Percentiles rank a stretch among this genome's conserved stretches.
Evolutionary conservation across 495 filamentous ascomycete species (phyloP).

Genomic region (Aspergillus cavernicola): DNA sequence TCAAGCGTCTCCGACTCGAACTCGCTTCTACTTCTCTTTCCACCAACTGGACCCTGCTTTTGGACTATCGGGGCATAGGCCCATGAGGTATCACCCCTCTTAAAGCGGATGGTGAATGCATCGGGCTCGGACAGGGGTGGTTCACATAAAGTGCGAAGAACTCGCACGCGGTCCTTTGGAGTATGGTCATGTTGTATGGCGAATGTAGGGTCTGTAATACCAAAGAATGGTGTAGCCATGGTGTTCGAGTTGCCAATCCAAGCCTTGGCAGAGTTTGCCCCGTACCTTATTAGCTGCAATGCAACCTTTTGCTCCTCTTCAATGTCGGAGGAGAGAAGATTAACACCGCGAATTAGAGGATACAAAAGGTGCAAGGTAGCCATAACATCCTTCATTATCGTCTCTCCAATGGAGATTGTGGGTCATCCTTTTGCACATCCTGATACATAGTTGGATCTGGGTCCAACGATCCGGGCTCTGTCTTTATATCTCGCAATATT

Average conservation of each 20-base stretch:
- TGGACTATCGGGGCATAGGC: background rate
- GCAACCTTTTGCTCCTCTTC: background rate
- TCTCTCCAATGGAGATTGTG: too few relatives aligned
- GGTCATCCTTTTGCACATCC: background rate
- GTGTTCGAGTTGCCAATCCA: slow-evolving; percentile 1
- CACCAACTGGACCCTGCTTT: too few relatives aligned
- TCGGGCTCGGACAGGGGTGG: background rate
- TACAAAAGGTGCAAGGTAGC: background rate
- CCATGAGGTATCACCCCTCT: background rate
- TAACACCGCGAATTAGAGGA: background rate
- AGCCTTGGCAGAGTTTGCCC: background rate
- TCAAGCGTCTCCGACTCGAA: background rate
- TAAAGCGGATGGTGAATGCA: slow-evolving; percentile 3
- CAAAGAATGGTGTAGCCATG: background rate
- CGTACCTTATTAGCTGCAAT: slow-evolving; percentile 7
- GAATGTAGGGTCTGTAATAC: background rate
- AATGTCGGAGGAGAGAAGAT: background rate
- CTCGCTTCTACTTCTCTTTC: background rate
- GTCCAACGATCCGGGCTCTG: too few relatives aligned
- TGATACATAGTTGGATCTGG: too few relatives aligned
- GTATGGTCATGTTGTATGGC: background rate
- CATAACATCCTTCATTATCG: background rate
- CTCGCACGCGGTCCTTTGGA: background rate
- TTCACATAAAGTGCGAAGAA: background rate
- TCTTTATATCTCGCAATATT: background rate